Conservation (phyloP, 2,329 filamentous ascomycete species). For the Diaporthe sp. region DNA sequence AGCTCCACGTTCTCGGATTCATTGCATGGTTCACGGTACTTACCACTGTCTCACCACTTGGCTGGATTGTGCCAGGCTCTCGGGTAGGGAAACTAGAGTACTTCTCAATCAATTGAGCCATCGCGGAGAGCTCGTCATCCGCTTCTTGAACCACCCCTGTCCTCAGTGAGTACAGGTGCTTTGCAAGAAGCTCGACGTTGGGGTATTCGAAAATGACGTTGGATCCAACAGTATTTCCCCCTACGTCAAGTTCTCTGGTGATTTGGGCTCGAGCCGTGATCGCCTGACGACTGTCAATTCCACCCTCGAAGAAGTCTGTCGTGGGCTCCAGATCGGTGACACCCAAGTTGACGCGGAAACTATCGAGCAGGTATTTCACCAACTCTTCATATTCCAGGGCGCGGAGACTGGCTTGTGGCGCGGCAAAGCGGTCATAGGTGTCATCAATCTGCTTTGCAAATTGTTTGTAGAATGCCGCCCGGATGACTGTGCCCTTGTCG, state of each 20-base stretch:
- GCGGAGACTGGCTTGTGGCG: conserved; percentile 1
- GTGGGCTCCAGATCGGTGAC: conserved; percentile 27
- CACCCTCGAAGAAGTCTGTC: conserved; percentile 48
- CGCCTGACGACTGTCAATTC: conserved; percentile 49
- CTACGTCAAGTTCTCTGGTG: conserved; percentile 46
- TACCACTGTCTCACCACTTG: conserved; percentile 51
- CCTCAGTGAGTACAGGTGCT: conserved; percentile 46
- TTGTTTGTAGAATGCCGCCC: conserved; percentile 62
- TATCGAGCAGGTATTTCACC: conserved; percentile 40
- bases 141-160: conserved; percentile 38
- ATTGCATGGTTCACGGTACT: conserved; percentile 37
- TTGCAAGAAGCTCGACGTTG: conserved; percentile 44
- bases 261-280: conserved; percentile 46
- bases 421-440: conserved; percentile 53
- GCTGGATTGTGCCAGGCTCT: conserved; percentile 41
- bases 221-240: conserved; percentile 41
- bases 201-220: conserved; percentile 51
- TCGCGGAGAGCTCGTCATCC: conserved; percentile 49
- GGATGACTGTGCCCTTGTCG: conserved; percentile 70
- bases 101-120: conserved; percentile 53
- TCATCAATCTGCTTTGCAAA: conserved; percentile 63
- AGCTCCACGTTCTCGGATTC: background rate
- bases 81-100: conserved; percentile 52
- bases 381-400: conserved; percentile 24
- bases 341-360: conserved; percentile 45